Conservation (phyloP, 2,329 filamentous ascomycete species). For the Aaosphaeria arxii region DNA sequence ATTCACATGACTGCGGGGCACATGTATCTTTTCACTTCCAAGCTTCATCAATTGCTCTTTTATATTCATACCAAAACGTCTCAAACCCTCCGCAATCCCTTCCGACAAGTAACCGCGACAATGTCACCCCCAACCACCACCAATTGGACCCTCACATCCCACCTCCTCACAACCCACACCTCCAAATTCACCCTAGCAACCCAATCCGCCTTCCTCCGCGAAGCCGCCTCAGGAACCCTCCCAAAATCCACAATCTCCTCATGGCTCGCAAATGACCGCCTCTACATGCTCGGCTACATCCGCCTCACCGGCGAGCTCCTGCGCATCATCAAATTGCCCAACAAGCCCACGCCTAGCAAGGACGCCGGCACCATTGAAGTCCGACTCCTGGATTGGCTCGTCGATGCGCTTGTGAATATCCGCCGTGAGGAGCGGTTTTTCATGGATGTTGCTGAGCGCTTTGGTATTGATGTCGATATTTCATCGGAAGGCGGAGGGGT, state of each 20-base stretch:
- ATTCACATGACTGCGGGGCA: no score
- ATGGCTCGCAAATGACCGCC: conserved; percentile 33
- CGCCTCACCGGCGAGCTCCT: conserved; percentile 21
- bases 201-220: conserved; percentile 26
- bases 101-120: not conserved
- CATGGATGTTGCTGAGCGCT: conserved; percentile 26
- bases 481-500: conserved; percentile 4
- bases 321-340: conserved; percentile 11
- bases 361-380: conserved; percentile 14
- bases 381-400: conserved; percentile 27
- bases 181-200: conserved; percentile 28
- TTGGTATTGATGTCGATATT: conserved; percentile 18
- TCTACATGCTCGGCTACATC: conserved; percentile 33
- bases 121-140: not conserved
- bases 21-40: no score
- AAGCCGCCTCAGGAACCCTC: conserved; percentile 27
- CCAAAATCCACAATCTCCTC: conserved; percentile 26
- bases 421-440: conserved; percentile 29
- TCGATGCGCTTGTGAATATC: conserved; percentile 29
- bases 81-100: no score
- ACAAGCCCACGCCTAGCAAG: conserved; percentile 10
- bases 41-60: no score
- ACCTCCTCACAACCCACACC: conserved; percentile 24
- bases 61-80: no score
- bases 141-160: conserved; percentile 18